These are phyloP conservation scores for Elsinoe perseae DNA, from an alignment of 2,329 filamentous ascomycete genomes.

Conservation along the genomic window DNA sequence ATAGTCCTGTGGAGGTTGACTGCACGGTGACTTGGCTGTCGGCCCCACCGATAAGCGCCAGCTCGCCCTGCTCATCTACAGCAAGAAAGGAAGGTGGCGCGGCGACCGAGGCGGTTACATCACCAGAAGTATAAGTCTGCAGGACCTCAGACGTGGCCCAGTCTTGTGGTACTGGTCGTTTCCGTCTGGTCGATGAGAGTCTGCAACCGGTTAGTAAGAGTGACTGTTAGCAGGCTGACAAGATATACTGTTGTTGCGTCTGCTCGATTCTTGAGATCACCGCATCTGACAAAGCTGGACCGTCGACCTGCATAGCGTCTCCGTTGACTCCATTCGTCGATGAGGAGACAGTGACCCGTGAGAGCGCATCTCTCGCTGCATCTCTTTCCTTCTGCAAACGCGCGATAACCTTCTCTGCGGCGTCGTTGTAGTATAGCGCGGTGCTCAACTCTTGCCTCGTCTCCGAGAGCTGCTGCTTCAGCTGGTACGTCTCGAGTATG, in stretches of 20 bases:
- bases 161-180: conserved; percentile 73
- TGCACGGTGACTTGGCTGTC: conserved; percentile 70
- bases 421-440: conserved; percentile 93
- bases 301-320: conserved; percentile 91
- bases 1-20: conserved; percentile 66
- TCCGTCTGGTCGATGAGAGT: conserved; percentile 80
- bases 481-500: conserved; percentile 81
- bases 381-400: conserved; percentile 84
- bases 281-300: conserved; percentile 63
- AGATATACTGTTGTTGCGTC: conserved; percentile 67
- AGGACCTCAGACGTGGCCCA: conserved; percentile 76
- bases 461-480: conserved; percentile 81
- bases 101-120: conserved; percentile 51
- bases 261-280: conserved; percentile 67
- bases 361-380: conserved; percentile 81
- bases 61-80: conserved; percentile 52
- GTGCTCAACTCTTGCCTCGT: conserved; percentile 90
- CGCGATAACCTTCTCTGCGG: conserved; percentile 90
- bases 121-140: conserved; percentile 48
- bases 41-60: conserved; percentile 67
- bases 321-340: conserved; percentile 46
- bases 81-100: conserved; percentile 52
- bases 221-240: neutral
- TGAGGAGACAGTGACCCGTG: conserved; percentile 66
- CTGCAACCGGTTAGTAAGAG: conserved; percentile 40